A percentile compares a stretch with the other conserved stretches of the same genome.
phyloP scores from a whole-genome alignment of 768 basidiomycete genomes.

The Kwoniella newhampshirensis region DNA sequence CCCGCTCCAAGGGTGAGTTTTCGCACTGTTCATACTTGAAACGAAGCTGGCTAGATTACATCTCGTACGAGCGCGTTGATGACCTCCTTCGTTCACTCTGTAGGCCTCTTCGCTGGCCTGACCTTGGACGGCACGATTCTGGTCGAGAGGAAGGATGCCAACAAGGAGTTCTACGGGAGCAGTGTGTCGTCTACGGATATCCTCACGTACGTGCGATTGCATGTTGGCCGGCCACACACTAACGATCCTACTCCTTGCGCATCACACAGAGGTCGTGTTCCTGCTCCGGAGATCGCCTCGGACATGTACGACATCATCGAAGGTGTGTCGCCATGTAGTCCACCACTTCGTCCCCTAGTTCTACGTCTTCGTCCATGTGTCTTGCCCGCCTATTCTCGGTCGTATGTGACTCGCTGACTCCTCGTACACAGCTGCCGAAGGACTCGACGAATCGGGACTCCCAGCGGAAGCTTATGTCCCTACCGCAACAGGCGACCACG shows the following conservation, averaged over 20 bases:
- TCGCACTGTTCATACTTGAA: neutral
- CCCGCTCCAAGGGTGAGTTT: conserved; percentile 80
- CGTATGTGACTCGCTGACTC: too few species aligned
- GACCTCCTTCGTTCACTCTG: neutral
- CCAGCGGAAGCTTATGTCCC: conserved; percentile 81
- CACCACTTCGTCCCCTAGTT: neutral
- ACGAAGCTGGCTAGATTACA: conserved; percentile 1
- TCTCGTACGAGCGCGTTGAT: too few species aligned
- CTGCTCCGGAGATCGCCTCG: conserved; percentile 94
- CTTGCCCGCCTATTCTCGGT: too few species aligned
- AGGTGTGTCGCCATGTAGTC: conserved; percentile 40
- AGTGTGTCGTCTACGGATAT: conserved; percentile 84
- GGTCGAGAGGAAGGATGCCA: conserved; percentile 93
- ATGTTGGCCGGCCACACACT: too few species aligned
- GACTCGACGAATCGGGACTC: conserved; percentile 78
- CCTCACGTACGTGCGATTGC: conserved; percentile 58
- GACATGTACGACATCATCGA: conserved; percentile 94
- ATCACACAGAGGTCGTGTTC: conserved; percentile 71
- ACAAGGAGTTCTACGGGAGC: conserved; percentile 93
- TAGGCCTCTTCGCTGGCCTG: conserved; percentile 90
- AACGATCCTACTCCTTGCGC: neutral
- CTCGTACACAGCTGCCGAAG: conserved; percentile 75
- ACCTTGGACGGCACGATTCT: conserved; percentile 91
- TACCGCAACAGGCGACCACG: conserved; percentile 37
- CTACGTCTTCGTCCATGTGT: too few species aligned